Evolutionary conservation across 177 flowering plant genomes (phyloP).

Genomic region (Vitis hybrid): DNA sequence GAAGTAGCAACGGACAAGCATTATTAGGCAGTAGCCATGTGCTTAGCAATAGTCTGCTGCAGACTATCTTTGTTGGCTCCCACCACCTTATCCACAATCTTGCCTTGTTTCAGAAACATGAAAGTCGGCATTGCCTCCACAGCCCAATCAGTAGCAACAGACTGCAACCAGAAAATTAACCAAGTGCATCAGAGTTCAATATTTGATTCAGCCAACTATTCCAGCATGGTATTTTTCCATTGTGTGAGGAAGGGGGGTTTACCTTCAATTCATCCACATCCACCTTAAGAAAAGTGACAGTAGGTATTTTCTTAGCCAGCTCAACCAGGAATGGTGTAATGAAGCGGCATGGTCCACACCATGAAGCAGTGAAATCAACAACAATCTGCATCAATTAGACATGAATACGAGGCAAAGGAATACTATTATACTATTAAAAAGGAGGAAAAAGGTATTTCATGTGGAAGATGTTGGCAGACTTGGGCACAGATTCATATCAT

Average conservation of each 20-base stretch:
- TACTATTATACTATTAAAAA: not conserved
- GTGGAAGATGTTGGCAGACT: no score
- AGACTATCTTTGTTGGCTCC: slow-evolving; percentile 55
- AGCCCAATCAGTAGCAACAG: slow-evolving; percentile 44
- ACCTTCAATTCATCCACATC: slow-evolving; percentile 64
- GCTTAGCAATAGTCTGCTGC: slow-evolving; percentile 36
- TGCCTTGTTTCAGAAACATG: slow-evolving; percentile 51
- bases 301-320: slow-evolving; percentile 47
- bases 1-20: not conserved
- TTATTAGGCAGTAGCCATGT: slow-evolving; percentile 25
- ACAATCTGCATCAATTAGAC: slow-evolving; percentile 36
- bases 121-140: slow-evolving; percentile 69
- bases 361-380: slow-evolving; percentile 61
- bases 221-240: no score
- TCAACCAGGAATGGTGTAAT: slow-evolving; percentile 51
- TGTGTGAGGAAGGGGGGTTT: not conserved
- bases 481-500: no score
- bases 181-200: not conserved
- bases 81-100: slow-evolving; percentile 44
- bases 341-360: slow-evolving; percentile 67
- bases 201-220: not conserved
- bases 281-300: slow-evolving; percentile 48
- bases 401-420: not conserved
- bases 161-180: slow-evolving; percentile 19
- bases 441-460: not conserved